These are phyloP conservation scores for Coemansia sp. DNA, from an alignment of 192 early-diverging fungal genomes.

Conservation along the genomic window DNA sequence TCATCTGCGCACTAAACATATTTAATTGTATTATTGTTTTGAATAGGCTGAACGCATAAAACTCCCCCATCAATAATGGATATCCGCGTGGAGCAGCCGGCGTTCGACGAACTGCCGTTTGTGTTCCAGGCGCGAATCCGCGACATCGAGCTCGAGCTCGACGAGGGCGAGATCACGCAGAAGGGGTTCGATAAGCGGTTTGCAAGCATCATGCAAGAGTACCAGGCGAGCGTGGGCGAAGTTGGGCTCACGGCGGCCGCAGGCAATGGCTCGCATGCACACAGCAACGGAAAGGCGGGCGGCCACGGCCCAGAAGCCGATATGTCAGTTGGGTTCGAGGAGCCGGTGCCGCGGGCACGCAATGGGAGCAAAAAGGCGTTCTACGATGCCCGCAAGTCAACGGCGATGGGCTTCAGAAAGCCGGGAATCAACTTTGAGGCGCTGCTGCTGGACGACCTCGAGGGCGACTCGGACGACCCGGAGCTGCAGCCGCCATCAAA, in stretches of 20 bases:
- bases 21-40: neutral
- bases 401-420: conserved; percentile 34
- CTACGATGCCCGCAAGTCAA: conserved; percentile 45
- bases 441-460: conserved; percentile 40
- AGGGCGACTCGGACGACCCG: conserved; percentile 17
- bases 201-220: conserved; percentile 54
- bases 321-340: neutral
- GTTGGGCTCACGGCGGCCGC: neutral
- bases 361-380: conserved; percentile 12
- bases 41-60: neutral
- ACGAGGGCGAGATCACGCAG: conserved; percentile 70
- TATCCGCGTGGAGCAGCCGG: conserved; percentile 10
- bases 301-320: neutral
- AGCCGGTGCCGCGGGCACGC: neutral
- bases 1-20: neutral
- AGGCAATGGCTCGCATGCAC: neutral
- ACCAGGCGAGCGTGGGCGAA: conserved; percentile 15
- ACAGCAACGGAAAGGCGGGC: neutral
- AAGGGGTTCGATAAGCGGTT: conserved; percentile 73
- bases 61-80: conserved; percentile 10
- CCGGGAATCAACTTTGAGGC: conserved; percentile 50
- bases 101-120: conserved; percentile 39
- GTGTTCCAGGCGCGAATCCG: conserved; percentile 39
- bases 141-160: conserved; percentile 53
- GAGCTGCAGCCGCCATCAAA: conserved; percentile 6